Percentiles rank a stretch among this genome's conserved stretches.
Conservation (phyloP, 805 yeast genomes). For the Metschnikowia aberdeeniae region DNA sequence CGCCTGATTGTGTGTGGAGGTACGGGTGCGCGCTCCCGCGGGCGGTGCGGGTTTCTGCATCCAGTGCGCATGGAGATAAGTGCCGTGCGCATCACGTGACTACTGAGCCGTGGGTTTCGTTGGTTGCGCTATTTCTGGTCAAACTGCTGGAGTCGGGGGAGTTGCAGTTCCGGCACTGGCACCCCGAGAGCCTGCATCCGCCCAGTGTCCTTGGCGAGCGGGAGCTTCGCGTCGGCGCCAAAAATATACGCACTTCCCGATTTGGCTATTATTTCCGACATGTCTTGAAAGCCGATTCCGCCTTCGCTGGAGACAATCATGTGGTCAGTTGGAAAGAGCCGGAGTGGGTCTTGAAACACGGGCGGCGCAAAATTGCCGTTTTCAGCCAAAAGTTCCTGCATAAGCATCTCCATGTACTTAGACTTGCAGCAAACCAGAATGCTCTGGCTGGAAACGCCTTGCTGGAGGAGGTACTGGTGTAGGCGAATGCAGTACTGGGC, state of each 20-base stretch:
- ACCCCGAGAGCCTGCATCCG: constrained; percentile 3
- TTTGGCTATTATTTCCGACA: constrained; percentile 1
- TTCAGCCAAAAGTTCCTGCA: constrained; percentile 38
- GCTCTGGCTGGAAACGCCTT: constrained; percentile 37
- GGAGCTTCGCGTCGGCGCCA: constrained; percentile 5
- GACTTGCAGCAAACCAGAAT: constrained; percentile 42
- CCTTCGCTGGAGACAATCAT: constrained; percentile 12
- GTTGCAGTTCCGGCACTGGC: neutral
- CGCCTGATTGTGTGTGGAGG: constrained; percentile 6
- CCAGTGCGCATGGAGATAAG: neutral
- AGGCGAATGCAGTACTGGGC: constrained; percentile 46
- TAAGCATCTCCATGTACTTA: constrained; percentile 37
- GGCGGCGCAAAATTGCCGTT: constrained; percentile 13
- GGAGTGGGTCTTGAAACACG: constrained; percentile 5
- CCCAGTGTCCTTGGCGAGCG: constrained; percentile 8
- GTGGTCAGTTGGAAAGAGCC: constrained; percentile 5
- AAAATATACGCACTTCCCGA: constrained; percentile 8
- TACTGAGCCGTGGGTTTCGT: neutral
- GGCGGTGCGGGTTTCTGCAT: neutral
- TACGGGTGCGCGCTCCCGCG: neutral
- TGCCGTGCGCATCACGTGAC: neutral
- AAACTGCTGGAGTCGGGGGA: neutral
- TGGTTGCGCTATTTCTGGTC: neutral
- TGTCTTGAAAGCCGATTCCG: constrained; percentile 1
- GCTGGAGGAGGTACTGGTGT: constrained; percentile 42